Base-by-base conservation (phyloP, 768 basidiomycete genomes). In the Lactarius sanguifluus region DNA sequence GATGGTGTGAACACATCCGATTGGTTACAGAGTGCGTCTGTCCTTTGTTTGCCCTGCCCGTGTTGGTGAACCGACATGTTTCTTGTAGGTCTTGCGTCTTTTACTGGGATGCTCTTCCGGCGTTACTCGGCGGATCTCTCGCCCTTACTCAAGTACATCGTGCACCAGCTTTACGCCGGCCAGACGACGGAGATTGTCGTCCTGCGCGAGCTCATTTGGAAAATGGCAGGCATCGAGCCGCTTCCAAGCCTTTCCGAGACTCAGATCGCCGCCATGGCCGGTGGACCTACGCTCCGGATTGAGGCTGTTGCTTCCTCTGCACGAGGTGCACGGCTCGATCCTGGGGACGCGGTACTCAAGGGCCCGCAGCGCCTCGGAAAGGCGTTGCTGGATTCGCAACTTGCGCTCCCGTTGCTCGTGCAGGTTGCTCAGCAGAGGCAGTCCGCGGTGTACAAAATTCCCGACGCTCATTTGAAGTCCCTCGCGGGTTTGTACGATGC, bases 191-290 rank as follows among this genome's bases (percentile, higher is more conserved):
- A 98, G 72, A 88, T 98, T 54, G 84, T 95, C 25, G 91, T 98
- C 28, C 81, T 99, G n/a, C 86, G 90, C 38, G 94, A 96, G 73
- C 79, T 99, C 59, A 93, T 98, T 59, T 90, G 88, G 84, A 92
- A 94, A 75, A 96, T 98, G 94, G 90, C 94, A 6, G 94, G 92
- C 4, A 92, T 97, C 65, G 90, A 96, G 72, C 93, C 94, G 4
- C 79, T 97, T 59, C 92, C 93, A 0, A 94, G 89, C 75, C 79
- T 98, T 43, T 92, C 94, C 0, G 94, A 97, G 67, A 81, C 87
- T 0, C 96, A 98, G 76, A 86, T 98, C 60, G 76, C 82, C 47
- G 93, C 93, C 6, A 96, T 97, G 87, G 92, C 91, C 7, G 94
- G 96, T 56, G 97, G 97, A 5, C 87, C 91, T 4, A 82, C 86